phyloP scores from a whole-genome alignment of 2,329 filamentous ascomycete genomes.

The Huntiella moniliformis region DNA sequence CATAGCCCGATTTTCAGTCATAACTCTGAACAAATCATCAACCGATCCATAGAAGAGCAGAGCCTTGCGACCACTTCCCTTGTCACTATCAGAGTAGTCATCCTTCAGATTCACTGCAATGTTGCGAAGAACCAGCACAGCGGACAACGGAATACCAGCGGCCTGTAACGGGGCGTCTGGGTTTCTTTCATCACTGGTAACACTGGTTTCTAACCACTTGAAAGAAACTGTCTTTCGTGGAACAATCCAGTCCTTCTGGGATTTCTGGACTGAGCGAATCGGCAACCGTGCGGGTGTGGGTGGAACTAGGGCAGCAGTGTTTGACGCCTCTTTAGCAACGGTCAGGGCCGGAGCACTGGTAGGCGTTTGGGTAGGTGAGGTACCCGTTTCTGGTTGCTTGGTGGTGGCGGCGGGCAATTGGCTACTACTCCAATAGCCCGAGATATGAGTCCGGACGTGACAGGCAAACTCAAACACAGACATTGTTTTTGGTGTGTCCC shows the following conservation, averaged over 20 bases:
- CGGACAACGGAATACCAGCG: conserved; percentile 60
- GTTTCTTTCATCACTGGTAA: conserved; percentile 37
- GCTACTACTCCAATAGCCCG: conserved; percentile 16
- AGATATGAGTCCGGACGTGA: conserved; percentile 53
- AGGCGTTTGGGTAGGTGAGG: neutral
- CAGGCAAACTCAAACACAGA: conserved; percentile 33
- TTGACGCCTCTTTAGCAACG: neutral
- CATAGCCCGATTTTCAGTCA: conserved; percentile 48
- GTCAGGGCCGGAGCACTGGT: neutral
- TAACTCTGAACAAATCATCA: conserved; percentile 46
- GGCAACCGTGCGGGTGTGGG: conserved; percentile 7
- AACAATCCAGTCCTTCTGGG: conserved; percentile 26
- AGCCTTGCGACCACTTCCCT: conserved; percentile 32
- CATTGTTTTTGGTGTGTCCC: conserved; percentile 26
- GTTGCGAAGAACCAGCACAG: conserved; percentile 60
- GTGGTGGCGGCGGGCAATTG: neutral
- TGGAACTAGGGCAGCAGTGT: neutral
- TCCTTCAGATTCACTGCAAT: conserved; percentile 44
- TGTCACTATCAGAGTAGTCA: conserved; percentile 33
- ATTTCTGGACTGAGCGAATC: conserved; percentile 12
- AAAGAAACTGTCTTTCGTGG: conserved; percentile 37
- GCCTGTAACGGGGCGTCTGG: conserved; percentile 41
- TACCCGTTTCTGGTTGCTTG: neutral
- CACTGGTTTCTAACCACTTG: conserved; percentile 36
- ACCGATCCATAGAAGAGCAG: conserved; percentile 47